Evolutionary conservation across 495 filamentous ascomycete genomes (phyloP), one percentile per base, ranked within the genome.

Genomic region (Penicillium canariense): DNA sequence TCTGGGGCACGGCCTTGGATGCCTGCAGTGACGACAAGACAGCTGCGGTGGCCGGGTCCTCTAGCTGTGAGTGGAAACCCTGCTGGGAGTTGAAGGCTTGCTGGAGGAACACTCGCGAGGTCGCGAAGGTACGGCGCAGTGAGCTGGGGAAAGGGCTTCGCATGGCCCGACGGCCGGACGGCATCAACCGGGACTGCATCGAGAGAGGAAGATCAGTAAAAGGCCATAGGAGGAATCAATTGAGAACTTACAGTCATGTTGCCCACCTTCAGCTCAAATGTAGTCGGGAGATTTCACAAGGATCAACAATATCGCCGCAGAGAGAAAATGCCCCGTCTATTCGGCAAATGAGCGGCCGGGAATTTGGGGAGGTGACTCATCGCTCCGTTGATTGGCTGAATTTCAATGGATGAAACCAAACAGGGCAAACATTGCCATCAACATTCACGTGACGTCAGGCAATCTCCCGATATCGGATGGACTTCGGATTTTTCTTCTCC

Each of bases 1-100:
- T 96, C 69, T 96, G 93, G 1, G 64, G 66, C 0, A 62, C 58
- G 14, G 69, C 63, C 27, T 62, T 56, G 4, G 71, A 54, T 1
- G 67, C 56, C 48, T 72, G 65, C 17, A 79, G 54, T 8, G 74
- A 72, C 10, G 74, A 74, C 43, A 78, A 70, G 42, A 79, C 56
- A 2, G 74, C 65, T 11, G 79, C 70, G 9, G 76, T 57, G 3
- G 68, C 45, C 9, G 76, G 68, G 56, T 80, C 68, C 9, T 79
- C 66, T 2, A 75, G 55, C 54, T 80, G 79, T 10, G 79, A 74
- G 32, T 79, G 78, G 54, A 82, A 82, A 35, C 77, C 76, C 51
- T 80, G 73, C n/a, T 46, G 43, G 43, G 43, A 28, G n/a, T 46
- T 46, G 26, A 46, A 46, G 25, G 43, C 30, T 50, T 73, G 71